Base-by-base conservation (phyloP, 352 stramenopile genomes). In the Elongisporangium undulatum region DNA sequence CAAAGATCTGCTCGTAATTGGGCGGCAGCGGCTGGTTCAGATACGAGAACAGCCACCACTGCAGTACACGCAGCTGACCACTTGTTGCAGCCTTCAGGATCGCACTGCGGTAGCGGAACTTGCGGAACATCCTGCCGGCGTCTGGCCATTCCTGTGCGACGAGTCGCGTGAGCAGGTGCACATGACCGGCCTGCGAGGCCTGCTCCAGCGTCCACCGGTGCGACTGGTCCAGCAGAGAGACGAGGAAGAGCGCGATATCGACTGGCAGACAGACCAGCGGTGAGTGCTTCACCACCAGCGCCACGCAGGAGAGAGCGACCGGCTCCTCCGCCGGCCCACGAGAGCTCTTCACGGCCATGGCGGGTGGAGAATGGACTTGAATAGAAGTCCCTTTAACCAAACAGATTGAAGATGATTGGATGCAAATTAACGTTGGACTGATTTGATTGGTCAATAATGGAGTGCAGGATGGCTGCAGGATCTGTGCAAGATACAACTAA, bases 141-240 rank as follows among this genome's bases (percentile, higher is more conserved):
- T 13, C 29, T 41, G 29, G 29, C 29, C 29, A 41, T 38, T 64
- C 54, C 17, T 71, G 67, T 6, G 55, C 49, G 9, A 68, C 75
- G 34, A 92, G 62, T 2, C 70, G 75, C 54, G 80, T 58, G 15
- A 89, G 72, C 58, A 89, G 66, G 58, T 75, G 71, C 59, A 74
- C 53, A 64, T 79, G 72, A 19, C 82, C 82, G 29, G 59, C 60
- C 55, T 75, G 78, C 24, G 82, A 78, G 45, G 79, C 80, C 24
- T 69, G 69, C 41, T 79, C 75, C 23, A 92, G 66, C 50, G 74
- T 85, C 82, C 82, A 92, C 51, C 72, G 66, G 20, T 63, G 53
- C 55, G 82, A 92, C 29, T 53, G 53, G 66, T 92, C 82, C 58
- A 92, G 68, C 29, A 41, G 29, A 9, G 29, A 41, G 29, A 41